Percentiles rank a stretch among this genome's conserved stretches.
These are phyloP conservation scores for Wickerhamiella slavikovae DNA, from an alignment of 805 yeast genomes.

Conservation along the genomic window DNA sequence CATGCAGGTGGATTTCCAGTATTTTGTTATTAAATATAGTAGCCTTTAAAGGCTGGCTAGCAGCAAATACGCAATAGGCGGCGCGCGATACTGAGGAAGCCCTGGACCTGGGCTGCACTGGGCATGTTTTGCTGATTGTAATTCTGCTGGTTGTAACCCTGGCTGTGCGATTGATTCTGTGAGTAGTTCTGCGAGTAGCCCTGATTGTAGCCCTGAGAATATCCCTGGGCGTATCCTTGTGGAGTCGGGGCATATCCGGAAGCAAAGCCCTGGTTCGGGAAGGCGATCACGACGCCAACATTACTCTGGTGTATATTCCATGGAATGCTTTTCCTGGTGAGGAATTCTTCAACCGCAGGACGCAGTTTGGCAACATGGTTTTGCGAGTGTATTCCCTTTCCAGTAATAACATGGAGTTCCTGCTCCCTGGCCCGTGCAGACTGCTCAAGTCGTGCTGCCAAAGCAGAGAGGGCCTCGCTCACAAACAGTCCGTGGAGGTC, in stretches of 20 bases:
- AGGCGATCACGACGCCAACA: conserved; percentile 56
- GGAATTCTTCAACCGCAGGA: conserved; percentile 71
- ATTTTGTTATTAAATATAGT: too few relatives aligned
- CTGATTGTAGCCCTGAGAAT: conserved; percentile 6
- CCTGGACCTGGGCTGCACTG: too few relatives aligned
- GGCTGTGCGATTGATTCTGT: conserved; percentile 5
- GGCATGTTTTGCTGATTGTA: too few relatives aligned
- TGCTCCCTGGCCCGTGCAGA: conserved; percentile 34
- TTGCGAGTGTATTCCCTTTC: conserved; percentile 74
- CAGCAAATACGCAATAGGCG: too few relatives aligned
- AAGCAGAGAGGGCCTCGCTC: conserved; percentile 62
- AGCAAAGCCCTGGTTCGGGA: neutral
- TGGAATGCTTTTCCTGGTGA: conserved; percentile 41
- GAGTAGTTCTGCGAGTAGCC: conserved; percentile 4
- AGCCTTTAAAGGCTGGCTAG: too few relatives aligned
- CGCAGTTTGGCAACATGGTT: conserved; percentile 69
- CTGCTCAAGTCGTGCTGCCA: conserved; percentile 52
- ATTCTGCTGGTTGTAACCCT: conserved; percentile 2
- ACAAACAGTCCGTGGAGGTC: conserved; percentile 86
- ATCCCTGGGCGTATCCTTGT: conserved; percentile 4
- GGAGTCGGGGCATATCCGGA: neutral
- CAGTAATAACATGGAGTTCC: conserved; percentile 65
- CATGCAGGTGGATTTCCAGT: too few relatives aligned
- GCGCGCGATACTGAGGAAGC: too few relatives aligned
- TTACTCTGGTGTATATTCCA: conserved; percentile 49